phyloP scores from a whole-genome alignment of 768 basidiomycete species.

The Rhodotorula paludigena region DNA sequence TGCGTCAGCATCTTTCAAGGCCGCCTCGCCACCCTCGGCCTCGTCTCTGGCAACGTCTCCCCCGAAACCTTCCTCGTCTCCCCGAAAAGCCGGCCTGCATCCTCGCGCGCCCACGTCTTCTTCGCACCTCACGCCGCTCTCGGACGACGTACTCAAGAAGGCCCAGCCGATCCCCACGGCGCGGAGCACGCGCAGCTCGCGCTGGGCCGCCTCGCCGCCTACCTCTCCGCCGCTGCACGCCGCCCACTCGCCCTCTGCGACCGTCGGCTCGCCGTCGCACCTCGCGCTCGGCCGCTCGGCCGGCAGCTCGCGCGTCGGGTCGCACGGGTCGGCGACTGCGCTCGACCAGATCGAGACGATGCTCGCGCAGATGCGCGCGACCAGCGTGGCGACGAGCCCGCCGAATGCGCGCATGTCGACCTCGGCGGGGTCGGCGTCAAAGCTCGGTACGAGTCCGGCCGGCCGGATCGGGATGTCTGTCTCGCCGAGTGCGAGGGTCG shows the following conservation, averaged over 20 bases:
- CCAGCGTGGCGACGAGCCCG: not conserved
- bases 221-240: not conserved
- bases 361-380: conserved; percentile 22
- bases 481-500: no score
- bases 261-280: no score
- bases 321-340: no score
- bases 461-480: no score
- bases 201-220: conserved; percentile 15
- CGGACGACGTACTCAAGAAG: not conserved
- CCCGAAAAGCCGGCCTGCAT: not conserved
- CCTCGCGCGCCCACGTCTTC: not conserved
- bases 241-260: no score
- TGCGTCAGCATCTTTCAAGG: no score
- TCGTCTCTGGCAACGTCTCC: not conserved
- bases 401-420: no score
- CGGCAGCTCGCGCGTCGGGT: no score
- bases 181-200: conserved; percentile 10
- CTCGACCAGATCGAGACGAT: conserved; percentile 21
- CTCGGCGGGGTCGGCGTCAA: no score
- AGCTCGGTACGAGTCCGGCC: no score
- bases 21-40: not conserved
- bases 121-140: not conserved
- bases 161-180: not conserved
- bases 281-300: not conserved
- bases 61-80: not conserved